Evolutionary conservation across 805 yeast species (phyloP).

Genomic region (Metschnikowia sp.): DNA sequence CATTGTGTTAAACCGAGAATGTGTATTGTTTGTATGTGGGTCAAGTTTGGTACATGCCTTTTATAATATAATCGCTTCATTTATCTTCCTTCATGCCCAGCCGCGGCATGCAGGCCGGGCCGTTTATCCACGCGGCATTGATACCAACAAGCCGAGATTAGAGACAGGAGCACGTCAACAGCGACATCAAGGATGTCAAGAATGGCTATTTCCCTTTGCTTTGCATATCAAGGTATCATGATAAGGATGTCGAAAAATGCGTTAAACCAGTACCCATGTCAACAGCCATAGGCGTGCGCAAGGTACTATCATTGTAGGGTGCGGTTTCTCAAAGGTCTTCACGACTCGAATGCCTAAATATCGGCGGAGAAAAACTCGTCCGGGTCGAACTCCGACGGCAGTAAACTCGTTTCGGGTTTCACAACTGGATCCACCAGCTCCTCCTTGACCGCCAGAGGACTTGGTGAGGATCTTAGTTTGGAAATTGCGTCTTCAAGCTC

Average conservation of each 20-base stretch:
- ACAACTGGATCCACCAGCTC: background rate
- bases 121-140: constrained; percentile 3
- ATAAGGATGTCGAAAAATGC: too few relatives aligned
- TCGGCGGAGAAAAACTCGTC: constrained; percentile 8
- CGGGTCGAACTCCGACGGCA: constrained; percentile 7
- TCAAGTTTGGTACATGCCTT: background rate
- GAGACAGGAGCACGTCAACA: too few relatives aligned
- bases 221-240: too few relatives aligned
- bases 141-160: background rate
- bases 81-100: background rate
- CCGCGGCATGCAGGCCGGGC: constrained; percentile 5
- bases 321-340: too few relatives aligned
- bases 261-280: too few relatives aligned
- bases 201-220: too few relatives aligned
- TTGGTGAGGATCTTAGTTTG: constrained; percentile 3
- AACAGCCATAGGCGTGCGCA: too few relatives aligned
- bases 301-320: too few relatives aligned
- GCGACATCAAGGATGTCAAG: too few relatives aligned
- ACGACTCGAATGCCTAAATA: background rate
- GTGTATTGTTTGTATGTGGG: background rate
- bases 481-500: constrained; percentile 32
- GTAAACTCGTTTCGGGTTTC: background rate
- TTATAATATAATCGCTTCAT: background rate
- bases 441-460: background rate
- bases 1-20: constrained; percentile 5